Base-by-base conservation (phyloP, 1,139 yeast species). In the Scheffersomyces titani region DNA sequence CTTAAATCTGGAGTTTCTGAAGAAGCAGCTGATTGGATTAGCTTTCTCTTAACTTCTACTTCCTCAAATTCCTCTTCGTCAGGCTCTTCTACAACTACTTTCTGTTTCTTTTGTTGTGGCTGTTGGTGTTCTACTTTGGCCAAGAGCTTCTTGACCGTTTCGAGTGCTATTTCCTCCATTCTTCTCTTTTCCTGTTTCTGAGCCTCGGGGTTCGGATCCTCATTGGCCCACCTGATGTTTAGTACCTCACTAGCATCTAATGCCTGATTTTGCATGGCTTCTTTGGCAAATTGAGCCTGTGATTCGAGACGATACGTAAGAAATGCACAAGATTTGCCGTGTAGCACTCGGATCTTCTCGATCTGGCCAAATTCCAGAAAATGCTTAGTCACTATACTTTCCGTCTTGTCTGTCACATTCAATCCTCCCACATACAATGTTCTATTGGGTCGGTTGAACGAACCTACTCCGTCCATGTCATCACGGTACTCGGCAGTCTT, bases 401-500 rank as follows among this genome's bases (percentile, higher is more conserved):
- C 82, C 5, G 71, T 65, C n/a, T 59, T 57, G 19, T 70, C 67
- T 44, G 60, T 65, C 63, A 73, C 66, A 52, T 72, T 76, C 22
- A 92, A 75, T 1, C 92, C 88, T 20, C 97, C 96, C 2, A 94
- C 83, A 67, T 89, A 93, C 9, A 94, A 70, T 0, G 98, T 92
- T 56, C 88, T 74, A 68, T 92, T 93, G 24, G 78, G 78, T 47
- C 81, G 75, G 62, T 84, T 80, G 67, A 93, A 87, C n/a, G 93
- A 87, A 0, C 98, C 99, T 2, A 92, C 89, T 21, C 98, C 99
- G 50, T 90, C 88, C 97, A 92, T 92, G 71, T 94, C 99, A 63
- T 93, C 98, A 62, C 92, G 78, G 68, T 91, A 91, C 50, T 86
- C 90, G 0, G 90, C 80, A 60, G 90, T 89, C 70, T 89, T 91